Base-by-base conservation (phyloP, 1,284 basidiomycete species). In the Porogramme epimiltina region DNA sequence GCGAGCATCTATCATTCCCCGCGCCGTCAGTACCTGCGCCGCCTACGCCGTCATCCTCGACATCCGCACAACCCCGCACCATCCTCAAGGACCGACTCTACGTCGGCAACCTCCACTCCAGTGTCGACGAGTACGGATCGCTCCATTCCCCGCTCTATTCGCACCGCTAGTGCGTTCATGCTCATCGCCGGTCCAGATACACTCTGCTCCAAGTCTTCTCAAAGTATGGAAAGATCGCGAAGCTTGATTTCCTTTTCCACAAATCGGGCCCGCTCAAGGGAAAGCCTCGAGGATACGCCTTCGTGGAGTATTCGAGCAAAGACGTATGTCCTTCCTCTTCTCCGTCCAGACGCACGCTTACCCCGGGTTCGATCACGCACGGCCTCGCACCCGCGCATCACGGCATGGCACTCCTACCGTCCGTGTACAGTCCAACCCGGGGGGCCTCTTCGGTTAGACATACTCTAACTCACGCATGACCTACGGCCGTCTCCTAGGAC, bases 221-320 rank as follows among this genome's bases (percentile, higher is more conserved):
- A 39, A 95, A 91, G 71, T 94, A 87, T 65, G 96, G 96, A 56
- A 94, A 91, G 70, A 82, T 98, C 55, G 82, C 91, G 36, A 93
- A 95, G 62, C 82, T 98, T 52, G 96, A 99, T 70, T 96, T 89
- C 68, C 80, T 98, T 62, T 97, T 96, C 66, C 95, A 99, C 79
- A 98, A 96, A 73, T 77, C 86, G 0, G 96, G 96, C 0, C 80
- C 87, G 3, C 73, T 87, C 62, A 93, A 89, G 69, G 96, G 96
- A 13, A 96, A 93, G 68, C 94, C 96, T 1, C 78, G 95, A 18
- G 96, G 96, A 2, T 99, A 95, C 69, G 95, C 95, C 0, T 99
- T 98, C 62, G 75, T 99, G 28, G 93, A 98, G 72, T 98, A 87
- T 66, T 78, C 78, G 25, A 79, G 80, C 45, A 79, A 85, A 71